Conservation (phyloP, 164 flowering plant genomes). For the Sedum album region DNA sequence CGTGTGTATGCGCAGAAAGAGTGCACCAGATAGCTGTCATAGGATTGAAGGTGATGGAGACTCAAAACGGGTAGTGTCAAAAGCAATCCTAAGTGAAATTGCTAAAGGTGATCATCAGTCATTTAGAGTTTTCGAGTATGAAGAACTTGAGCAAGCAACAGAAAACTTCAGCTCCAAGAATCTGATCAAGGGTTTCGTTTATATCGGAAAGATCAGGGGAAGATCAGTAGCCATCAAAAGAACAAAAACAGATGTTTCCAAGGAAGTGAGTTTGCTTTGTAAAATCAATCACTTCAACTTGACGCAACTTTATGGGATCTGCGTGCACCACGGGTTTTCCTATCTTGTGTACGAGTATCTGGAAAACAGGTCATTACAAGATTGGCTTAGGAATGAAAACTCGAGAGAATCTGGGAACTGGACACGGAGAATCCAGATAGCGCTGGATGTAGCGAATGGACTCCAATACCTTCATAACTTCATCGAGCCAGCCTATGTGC, state of each 20-base stretch:
- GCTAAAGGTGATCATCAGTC: conserved; percentile 23
- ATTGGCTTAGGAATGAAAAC: conserved; percentile 31
- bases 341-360: conserved; percentile 54
- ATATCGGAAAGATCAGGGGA: conserved; percentile 30
- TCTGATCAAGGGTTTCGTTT: conserved; percentile 42
- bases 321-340: conserved; percentile 24
- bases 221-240: conserved; percentile 38
- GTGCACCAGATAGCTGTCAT: neutral
- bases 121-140: conserved; percentile 25
- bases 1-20: conserved; percentile 17
- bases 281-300: conserved; percentile 62
- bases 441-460: conserved; percentile 59
- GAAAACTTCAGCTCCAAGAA: conserved; percentile 34
- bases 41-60: neutral
- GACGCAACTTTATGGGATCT: conserved; percentile 41
- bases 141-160: conserved; percentile 42
- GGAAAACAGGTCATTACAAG: conserved; percentile 47
- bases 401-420: conserved; percentile 22
- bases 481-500: conserved; percentile 45
- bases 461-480: conserved; percentile 61
- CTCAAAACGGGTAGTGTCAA: conserved; percentile 17
- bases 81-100: conserved; percentile 27
- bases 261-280: conserved; percentile 42
- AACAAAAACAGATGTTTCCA: conserved; percentile 27
- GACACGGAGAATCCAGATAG: conserved; percentile 46